Percentiles rank a stretch among this genome's conserved stretches.
Conservation (phyloP, 495 filamentous ascomycete species). For the Penicillium atrosanguineum region DNA sequence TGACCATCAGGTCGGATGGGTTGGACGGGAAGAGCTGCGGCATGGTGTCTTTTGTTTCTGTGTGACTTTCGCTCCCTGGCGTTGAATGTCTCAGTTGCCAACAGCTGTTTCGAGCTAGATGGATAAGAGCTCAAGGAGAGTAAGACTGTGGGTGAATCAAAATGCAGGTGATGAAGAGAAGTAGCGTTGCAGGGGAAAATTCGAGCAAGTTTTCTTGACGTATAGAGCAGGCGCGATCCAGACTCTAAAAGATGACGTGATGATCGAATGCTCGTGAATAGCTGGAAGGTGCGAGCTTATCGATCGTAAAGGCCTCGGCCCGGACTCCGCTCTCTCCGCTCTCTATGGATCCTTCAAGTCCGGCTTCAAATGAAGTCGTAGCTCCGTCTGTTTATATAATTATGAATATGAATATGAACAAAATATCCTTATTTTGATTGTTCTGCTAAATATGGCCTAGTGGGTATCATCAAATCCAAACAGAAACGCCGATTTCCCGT, state of each 20-base stretch:
- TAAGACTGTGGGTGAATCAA: neutral
- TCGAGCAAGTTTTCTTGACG: neutral
- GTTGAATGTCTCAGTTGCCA: constrained; percentile 12
- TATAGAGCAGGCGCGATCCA: neutral
- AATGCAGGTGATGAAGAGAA: neutral
- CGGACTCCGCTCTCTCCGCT: too few species aligned
- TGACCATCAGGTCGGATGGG: constrained; percentile 78
- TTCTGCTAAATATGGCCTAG: neutral
- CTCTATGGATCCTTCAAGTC: too few species aligned
- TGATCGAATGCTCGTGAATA: neutral
- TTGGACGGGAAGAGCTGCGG: constrained; percentile 56
- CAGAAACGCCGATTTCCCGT: constrained; percentile 13
- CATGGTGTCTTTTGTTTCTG: constrained; percentile 14
- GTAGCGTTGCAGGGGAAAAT: neutral
- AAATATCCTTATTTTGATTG: neutral
- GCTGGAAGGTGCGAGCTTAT: neutral
- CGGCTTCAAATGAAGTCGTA: too few species aligned
- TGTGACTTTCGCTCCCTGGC: constrained; percentile 14
- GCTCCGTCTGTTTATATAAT: neutral
- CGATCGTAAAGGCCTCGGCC: neutral
- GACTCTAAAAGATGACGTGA: neutral
- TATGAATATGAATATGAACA: neutral
- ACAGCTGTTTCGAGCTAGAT: neutral
- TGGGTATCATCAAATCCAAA: constrained; percentile 10
- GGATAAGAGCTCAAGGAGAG: constrained; percentile 19